Evolutionary conservation across 768 basidiomycete species (phyloP), one percentile per base, ranked within the genome.

Genomic region (Calocybe indica): DNA sequence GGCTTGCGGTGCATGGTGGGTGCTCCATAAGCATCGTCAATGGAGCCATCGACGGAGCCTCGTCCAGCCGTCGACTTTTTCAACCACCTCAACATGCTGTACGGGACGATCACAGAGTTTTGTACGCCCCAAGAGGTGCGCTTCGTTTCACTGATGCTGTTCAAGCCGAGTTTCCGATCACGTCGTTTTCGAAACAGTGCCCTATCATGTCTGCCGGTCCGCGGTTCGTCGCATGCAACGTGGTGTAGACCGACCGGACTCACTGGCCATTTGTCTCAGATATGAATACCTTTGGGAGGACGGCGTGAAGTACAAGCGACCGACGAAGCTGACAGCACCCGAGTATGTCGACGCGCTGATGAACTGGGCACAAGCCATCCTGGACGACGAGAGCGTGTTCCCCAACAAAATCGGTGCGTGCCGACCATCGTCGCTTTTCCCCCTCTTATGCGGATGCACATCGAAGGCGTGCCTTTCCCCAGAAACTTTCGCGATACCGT

Each of bases 31-130:
- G 8, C 31, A 49, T 51, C 10, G n/a, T 22, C 42, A 30, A 31
- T 37, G 14, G 33, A 5, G 35, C 14, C 30, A 38, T 46, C 12
- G 29, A 40, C 50, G 13, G 48, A 37, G 34, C 45, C 34, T 45
- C 12, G 40, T 42, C 12, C 56, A 99, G 96, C 92, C 30, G 95
- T 98, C 51, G 96, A 99, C 66, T 99, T 99, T 71, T 99, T 98
- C 77, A 99, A 98, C 62, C 96, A 99, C 62, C 69, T 99, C 54
- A 99, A 99, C 64, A 99, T 99, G 96, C 73, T 99, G 13, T 99
- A 98, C 59, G 96, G 95, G 8, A 96, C 93, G 7, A 83, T 99
- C 15, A 96, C 96, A 2, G 96, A 99, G 68, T 98, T 98, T 62
- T 99, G 96, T 66, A 97, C 90, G 12, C 78, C 85, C 7, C 82